Conservation (phyloP, 2,329 filamentous ascomycete species). For the Colletotrichum simmondsii region DNA sequence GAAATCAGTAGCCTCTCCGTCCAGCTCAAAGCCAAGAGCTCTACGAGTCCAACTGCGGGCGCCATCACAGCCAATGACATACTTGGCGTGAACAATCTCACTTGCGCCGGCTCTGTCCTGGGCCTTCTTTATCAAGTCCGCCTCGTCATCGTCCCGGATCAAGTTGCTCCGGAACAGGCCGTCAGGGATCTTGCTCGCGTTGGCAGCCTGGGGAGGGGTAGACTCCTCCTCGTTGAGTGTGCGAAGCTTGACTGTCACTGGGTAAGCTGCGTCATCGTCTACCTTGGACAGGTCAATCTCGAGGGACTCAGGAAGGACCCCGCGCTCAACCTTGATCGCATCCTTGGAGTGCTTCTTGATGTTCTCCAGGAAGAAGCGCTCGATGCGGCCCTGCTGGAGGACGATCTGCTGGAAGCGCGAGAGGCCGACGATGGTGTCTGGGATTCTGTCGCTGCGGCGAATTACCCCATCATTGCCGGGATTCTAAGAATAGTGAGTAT, state of each 20-base stretch:
- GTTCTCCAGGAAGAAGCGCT: slow-evolving; percentile 73
- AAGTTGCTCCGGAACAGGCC: slow-evolving; percentile 71
- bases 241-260: slow-evolving; percentile 68
- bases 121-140: slow-evolving; percentile 40
- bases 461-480: slow-evolving; percentile 69
- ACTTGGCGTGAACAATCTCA: slow-evolving; percentile 66
- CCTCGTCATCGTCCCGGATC: slow-evolving; percentile 65
- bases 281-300: slow-evolving; percentile 62
- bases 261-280: slow-evolving; percentile 64
- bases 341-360: slow-evolving; percentile 63
- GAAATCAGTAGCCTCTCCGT: slow-evolving; percentile 64
- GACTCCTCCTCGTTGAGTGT: slow-evolving; percentile 69
- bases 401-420: slow-evolving; percentile 74
- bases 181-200: slow-evolving; percentile 54
- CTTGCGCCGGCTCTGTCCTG: slow-evolving; percentile 45
- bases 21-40: slow-evolving; percentile 65
- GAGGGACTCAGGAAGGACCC: slow-evolving; percentile 66
- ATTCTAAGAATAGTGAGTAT: slow-evolving; percentile 60
- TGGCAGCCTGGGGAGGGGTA: slow-evolving; percentile 50
- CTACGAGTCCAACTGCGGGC: slow-evolving; percentile 74
- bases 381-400: slow-evolving; percentile 77
- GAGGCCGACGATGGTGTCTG: slow-evolving; percentile 70
- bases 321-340: slow-evolving; percentile 66
- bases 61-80: slow-evolving; percentile 75
- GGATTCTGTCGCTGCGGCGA: slow-evolving; percentile 67